Base-by-base conservation (phyloP, 139 green algal genomes). In the Edaphochlamys debaryana region DNA sequence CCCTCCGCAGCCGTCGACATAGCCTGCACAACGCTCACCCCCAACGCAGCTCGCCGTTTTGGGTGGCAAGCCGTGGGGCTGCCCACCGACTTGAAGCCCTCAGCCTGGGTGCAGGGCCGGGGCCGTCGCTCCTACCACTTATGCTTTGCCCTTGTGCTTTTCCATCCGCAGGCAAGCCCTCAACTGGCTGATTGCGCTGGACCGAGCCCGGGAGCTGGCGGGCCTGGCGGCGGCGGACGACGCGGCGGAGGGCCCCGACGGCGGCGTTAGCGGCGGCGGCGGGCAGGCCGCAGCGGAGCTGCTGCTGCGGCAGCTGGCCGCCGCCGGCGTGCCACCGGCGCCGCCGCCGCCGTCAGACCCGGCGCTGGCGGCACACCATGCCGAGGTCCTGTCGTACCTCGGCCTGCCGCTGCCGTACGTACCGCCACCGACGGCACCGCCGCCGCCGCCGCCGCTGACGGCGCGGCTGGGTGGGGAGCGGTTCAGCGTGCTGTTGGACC, bases 321-420 rank as follows among this genome's bases (percentile, higher is more conserved):
- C 71, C 13, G 52, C 71, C 20, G 50, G 71, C 7, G 29, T 54
- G 34, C 71, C 71, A 13, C 71, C 71, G 27, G 34, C 20, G 32
- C 50, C 71, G 50, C 71, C 71, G 5, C 71, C 34, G 34, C 71
- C 71, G 4, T 8, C 54, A 1, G 71, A 68, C 71, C 17, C 29
- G 19, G 6, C 52, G 3, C 71, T 79, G 52, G 11, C 6, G 2
- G 22, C 23, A 22, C 48, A 11, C 11, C 71, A 79, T 23, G 32
- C 66, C 27, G 32, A 68, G 52, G 54, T 68, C 52, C 50, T 79
- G 4, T 36, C 48, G 23, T 79, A 79, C 50, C 52, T 79, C 5
- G 50, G 50, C 34, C 50, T 79, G 52, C 71, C 71, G 71, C 52
- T 68, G 48, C 71, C 71, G 48, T 67, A 67, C 48, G 27, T 50